Evolutionary conservation across 139 green algal species (phyloP).

Genomic region (Micractinium sp.): DNA sequence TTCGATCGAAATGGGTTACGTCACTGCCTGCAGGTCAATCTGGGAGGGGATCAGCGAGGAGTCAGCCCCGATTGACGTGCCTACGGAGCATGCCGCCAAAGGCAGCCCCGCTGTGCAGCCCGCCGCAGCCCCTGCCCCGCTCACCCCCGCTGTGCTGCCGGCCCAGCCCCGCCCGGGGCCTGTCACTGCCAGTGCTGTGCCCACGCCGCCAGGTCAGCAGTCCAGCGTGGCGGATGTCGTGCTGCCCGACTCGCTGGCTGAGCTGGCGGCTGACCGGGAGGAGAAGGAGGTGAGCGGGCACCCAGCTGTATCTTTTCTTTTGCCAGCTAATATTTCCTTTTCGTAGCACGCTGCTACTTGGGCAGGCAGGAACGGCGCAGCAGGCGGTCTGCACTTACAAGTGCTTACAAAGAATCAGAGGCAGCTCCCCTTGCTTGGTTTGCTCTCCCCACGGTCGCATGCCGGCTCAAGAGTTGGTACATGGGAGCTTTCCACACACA

Average conservation of each 20-base stretch:
- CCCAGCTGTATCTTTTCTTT: background rate
- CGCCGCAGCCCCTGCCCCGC: background rate
- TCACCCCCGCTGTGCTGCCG: background rate
- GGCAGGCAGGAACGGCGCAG: too few relatives aligned
- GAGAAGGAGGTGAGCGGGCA: background rate
- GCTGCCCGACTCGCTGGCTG: slow-evolving; percentile 12
- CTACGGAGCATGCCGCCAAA: background rate
- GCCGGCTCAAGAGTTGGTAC: too few relatives aligned
- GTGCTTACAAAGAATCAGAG: too few relatives aligned
- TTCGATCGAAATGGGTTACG: too few relatives aligned
- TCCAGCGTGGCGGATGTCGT: background rate
- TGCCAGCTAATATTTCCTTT: too few relatives aligned
- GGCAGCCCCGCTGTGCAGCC: background rate
- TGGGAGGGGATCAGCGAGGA: background rate
- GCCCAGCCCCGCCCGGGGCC: background rate
- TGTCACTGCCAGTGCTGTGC: background rate
- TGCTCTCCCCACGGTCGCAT: too few relatives aligned
- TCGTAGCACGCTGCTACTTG: background rate
- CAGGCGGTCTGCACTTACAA: too few relatives aligned
- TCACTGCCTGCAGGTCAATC: slow-evolving; percentile 14
- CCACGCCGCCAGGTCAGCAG: background rate
- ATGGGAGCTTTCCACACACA: too few relatives aligned
- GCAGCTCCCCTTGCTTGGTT: too few relatives aligned
- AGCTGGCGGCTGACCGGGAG: background rate
- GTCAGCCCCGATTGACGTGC: background rate